A percentile compares a stretch with the other conserved stretches of the same genome.
These are phyloP conservation scores for Aspergillus novoparasiticus DNA, from an alignment of 2,329 filamentous ascomycete genomes.

Conservation along the genomic window DNA sequence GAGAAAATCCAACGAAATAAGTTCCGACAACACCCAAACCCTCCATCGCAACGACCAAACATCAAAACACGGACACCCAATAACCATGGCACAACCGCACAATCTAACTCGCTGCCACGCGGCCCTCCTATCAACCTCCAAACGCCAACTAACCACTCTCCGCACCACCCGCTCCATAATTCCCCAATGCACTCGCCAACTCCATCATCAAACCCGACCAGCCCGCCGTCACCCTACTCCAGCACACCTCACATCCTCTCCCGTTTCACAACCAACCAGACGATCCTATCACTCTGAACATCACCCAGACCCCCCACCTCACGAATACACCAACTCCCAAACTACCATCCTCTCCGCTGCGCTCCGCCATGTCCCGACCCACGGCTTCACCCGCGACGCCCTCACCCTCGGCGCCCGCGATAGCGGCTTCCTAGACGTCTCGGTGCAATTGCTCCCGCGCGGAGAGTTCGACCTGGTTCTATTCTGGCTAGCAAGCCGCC, in stretches of 20 bases:
- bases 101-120: not conserved
- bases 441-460: conserved; percentile 76
- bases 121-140: not conserved
- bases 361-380: conserved; percentile 72
- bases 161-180: not conserved
- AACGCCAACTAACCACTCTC: not conserved
- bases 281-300: conserved; percentile 73
- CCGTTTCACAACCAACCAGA: conserved; percentile 8
- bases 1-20: not conserved
- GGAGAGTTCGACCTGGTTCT: conserved; percentile 78
- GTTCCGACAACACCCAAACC: not conserved
- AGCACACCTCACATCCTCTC: not conserved
- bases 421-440: conserved; percentile 83
- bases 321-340: conserved; percentile 69
- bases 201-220: not conserved
- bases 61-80: not conserved
- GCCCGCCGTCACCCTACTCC: not conserved
- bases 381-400: conserved; percentile 78
- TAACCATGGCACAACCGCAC: not conserved
- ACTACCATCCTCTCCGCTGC: conserved; percentile 78
- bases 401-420: conserved; percentile 79
- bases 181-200: not conserved
- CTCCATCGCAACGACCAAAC: not conserved
- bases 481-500: conserved; percentile 46
- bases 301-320: conserved; percentile 57